phyloP scores from a whole-genome alignment of 2,329 filamentous ascomycete species.

The Beauveria sp. region DNA sequence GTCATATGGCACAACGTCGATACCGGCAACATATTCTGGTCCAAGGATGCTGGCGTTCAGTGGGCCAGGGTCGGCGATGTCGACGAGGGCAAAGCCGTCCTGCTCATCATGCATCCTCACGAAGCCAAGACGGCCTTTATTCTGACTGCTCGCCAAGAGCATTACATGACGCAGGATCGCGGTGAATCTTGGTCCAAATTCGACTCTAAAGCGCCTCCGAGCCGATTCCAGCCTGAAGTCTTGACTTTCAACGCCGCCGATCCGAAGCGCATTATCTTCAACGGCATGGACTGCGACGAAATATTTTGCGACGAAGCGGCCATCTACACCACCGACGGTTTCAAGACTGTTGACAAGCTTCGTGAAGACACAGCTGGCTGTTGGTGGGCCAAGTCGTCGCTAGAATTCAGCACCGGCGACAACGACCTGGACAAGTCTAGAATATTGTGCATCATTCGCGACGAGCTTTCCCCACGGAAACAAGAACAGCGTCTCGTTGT shows the following conservation, averaged over 20 bases:
- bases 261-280: slow-evolving; percentile 77
- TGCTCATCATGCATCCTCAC: slow-evolving; percentile 69
- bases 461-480: slow-evolving; percentile 60
- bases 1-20: slow-evolving; percentile 65
- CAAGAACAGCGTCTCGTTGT: slow-evolving; percentile 72
- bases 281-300: slow-evolving; percentile 61
- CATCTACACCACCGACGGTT: slow-evolving; percentile 79
- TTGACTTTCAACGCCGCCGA: slow-evolving; percentile 79
- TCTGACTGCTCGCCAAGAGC: slow-evolving; percentile 58
- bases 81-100: slow-evolving; percentile 52
- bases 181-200: slow-evolving; percentile 79
- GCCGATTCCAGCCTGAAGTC: slow-evolving; percentile 39
- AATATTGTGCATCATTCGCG: slow-evolving; percentile 72
- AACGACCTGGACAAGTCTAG: slow-evolving; percentile 59
- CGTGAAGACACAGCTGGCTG: slow-evolving; percentile 66
- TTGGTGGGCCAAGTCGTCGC: slow-evolving; percentile 76
- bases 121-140: slow-evolving; percentile 75
- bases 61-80: slow-evolving; percentile 65
- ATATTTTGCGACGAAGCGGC: slow-evolving; percentile 56
- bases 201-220: slow-evolving; percentile 50
- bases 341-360: slow-evolving; percentile 61
- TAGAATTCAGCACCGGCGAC: slow-evolving; percentile 63
- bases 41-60: slow-evolving; percentile 67
- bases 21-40: slow-evolving; percentile 63
- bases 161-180: slow-evolving; percentile 78